phyloP scores from a whole-genome alignment of 1,284 basidiomycete species.

The Ustilago cynodontis region DNA sequence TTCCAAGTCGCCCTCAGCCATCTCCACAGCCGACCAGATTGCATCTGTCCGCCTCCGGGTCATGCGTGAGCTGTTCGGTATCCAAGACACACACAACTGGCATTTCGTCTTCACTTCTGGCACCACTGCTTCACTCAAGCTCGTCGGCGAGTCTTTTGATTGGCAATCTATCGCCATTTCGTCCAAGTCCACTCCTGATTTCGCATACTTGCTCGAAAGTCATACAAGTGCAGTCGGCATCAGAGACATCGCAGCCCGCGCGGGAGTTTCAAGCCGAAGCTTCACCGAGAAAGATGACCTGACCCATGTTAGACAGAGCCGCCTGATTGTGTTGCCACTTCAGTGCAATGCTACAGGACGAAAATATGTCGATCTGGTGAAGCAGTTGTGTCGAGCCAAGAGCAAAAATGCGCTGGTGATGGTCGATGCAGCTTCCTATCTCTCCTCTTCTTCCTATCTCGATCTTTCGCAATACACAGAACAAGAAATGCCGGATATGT shows the following conservation, averaged over 20 bases:
- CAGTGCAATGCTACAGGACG: constrained; percentile 60
- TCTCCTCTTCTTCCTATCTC: constrained; percentile 46
- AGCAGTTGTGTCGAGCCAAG: constrained; percentile 15
- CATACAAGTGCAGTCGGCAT: constrained; percentile 57
- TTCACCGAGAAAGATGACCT: constrained; percentile 11
- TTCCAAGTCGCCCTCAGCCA: constrained; percentile 61
- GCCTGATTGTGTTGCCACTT: constrained; percentile 48
- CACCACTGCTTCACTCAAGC: constrained; percentile 54
- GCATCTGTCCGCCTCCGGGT: constrained; percentile 52
- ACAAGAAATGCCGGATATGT: constrained; percentile 44
- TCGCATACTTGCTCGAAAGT: constrained; percentile 43
- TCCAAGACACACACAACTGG: constrained; percentile 50
- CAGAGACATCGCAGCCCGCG: constrained; percentile 40
- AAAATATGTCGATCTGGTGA: constrained; percentile 37
- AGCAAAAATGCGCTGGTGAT: constrained; percentile 24
- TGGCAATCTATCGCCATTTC: constrained; percentile 8
- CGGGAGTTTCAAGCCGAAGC: constrained; percentile 5
- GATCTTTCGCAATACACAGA: constrained; percentile 11
- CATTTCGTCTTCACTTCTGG: constrained; percentile 58
- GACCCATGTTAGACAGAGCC: not conserved
- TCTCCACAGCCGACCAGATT: constrained; percentile 55
- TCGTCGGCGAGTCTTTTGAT: constrained; percentile 54
- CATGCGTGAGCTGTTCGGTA: constrained; percentile 61
- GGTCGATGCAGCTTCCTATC: constrained; percentile 56
- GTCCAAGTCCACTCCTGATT: constrained; percentile 8